Evolutionary conservation across 768 basidiomycete genomes (phyloP).

Genomic region (Amanita subjunquillea): DNA sequence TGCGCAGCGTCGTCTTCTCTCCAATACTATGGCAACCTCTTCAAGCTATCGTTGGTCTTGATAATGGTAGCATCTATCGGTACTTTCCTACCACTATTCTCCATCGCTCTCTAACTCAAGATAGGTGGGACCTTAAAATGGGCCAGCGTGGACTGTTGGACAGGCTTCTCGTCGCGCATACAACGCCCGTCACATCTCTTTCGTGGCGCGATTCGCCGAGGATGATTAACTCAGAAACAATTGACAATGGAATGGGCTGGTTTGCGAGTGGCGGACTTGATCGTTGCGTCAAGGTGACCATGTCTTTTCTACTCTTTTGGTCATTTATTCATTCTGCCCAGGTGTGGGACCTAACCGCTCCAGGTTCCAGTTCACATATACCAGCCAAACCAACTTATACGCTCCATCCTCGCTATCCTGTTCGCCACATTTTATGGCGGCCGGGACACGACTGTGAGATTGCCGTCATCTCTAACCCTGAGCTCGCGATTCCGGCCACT

Average conservation of each 20-base stretch:
- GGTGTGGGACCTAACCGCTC: conserved; percentile 64
- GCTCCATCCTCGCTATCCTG: conserved; percentile 65
- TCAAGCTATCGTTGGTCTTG: conserved; percentile 58
- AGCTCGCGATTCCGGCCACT: conserved; percentile 23
- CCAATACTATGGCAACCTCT: conserved; percentile 54
- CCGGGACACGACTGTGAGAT: conserved; percentile 70
- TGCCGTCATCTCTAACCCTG: conserved; percentile 61
- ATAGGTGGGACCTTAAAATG: conserved; percentile 72
- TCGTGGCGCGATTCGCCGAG: conserved; percentile 46
- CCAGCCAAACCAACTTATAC: conserved; percentile 57
- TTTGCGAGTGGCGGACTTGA: conserved; percentile 74
- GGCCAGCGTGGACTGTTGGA: conserved; percentile 68
- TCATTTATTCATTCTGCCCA: conserved; percentile 13
- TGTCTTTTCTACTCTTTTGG: conserved; percentile 1
- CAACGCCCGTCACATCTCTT: conserved; percentile 57
- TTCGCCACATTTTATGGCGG: conserved; percentile 68
- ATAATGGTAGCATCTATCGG: conserved; percentile 55
- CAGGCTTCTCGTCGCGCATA: conserved; percentile 64
- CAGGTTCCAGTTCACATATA: conserved; percentile 35
- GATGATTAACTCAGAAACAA: conserved; percentile 12
- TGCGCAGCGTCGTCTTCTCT: conserved; percentile 64
- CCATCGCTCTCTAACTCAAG: too few relatives aligned
- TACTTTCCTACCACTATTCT: too few relatives aligned
- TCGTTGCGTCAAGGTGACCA: conserved; percentile 59
- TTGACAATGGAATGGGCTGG: conserved; percentile 47